Evolutionary conservation across 2,329 filamentous ascomycete species (phyloP), one percentile per base, ranked within the genome.

Genomic region (Emergomyces orientalis): DNA sequence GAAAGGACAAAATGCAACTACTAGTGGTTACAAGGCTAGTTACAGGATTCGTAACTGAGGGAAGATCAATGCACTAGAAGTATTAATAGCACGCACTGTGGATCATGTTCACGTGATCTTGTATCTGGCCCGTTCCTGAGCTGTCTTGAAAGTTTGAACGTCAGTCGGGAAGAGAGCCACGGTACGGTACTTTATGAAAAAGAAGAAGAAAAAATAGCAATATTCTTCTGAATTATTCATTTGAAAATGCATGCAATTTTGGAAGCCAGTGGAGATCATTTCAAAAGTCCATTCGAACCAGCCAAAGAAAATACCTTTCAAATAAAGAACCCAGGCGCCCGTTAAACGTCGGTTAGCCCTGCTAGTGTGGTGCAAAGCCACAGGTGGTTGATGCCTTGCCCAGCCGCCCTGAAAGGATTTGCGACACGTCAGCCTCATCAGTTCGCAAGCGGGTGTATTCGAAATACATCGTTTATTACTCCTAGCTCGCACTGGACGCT

Each of bases 371-470:
- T 39, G 43, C 43, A 47, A 47, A 47, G 43, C 43, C 43, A 47
- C 43, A 47, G 14, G 6, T 25, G 7, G 5, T 11, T n/a, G 49
- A 14, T 52, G 32, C 30, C 52, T n/a, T 19, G 52, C 19, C 17
- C 19, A 37, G 34, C 13, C n/a, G n/a, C n/a, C n/a, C n/a, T n/a
- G 19, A n/a, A 5, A 2, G 30, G 52, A 30, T 17, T 9, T 25
- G 32, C 34, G 52, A 56, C 52, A 56, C 52, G 52, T 56, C 52
- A 56, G 52, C 52, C 52, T 56, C 52, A 52, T 17, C 49, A 25
- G 37, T 8, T 52, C 17, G 30, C 49, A 1, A 37, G 14, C 32
- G 5, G 3, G 47, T 27, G 47, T 22, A 25, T 25, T 51, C 22
- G 47, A 25, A 14, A 4, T 27, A 27, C 25, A 13, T 17, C 11